Base-by-base conservation (phyloP, 148 eudicot genomes). In the Spergularia bocconei region DNA sequence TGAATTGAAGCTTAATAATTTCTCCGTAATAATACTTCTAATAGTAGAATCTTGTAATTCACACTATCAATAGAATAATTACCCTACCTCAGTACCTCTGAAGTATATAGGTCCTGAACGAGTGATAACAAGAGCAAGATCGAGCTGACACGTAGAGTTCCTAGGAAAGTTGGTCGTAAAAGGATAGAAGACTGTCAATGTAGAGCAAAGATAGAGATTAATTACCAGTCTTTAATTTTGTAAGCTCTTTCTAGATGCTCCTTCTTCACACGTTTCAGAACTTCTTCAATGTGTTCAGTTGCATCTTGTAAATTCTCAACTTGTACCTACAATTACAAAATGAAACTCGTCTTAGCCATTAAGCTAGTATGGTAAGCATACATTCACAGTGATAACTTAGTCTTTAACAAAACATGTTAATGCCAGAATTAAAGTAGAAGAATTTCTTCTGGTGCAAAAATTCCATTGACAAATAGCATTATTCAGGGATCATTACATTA, bases 301-400 rank as follows among this genome's bases (percentile, higher is more conserved):
- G 97, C 92, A 81, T 91, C 94, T 20, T 80, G 88, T 77, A 93
- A 85, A 83, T 89, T 93, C 74, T 96, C 82, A 55, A 93, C 97
- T 47, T 91, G 89, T 16, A 91, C 96, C 98, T 93, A 79, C 63
- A 59, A 53, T 71, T 25, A 75, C 66, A 73, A 54, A 23, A 41
- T n/a, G 69, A 25, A 52, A 53, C 23, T 9, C 20, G 21, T 15
- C 19, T 14, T 33, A 62, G 62, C 55, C 44, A 23, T 54, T 61
- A 52, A 53, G 48, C 48, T 44, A n/a, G 9, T 6, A 44, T 44
- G 36, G 36, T 29, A 29, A 2, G 2, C 6, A 44, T 6, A 9
- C 48, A 44, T 1, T 4, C 9, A 44, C 48, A n/a, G 19, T 56
- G 13, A 47, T 14, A 56, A 51, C 63, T 15, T 10, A 19, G 48